Conservation (phyloP, 768 basidiomycete species). For the Suillus tomentosus region DNA sequence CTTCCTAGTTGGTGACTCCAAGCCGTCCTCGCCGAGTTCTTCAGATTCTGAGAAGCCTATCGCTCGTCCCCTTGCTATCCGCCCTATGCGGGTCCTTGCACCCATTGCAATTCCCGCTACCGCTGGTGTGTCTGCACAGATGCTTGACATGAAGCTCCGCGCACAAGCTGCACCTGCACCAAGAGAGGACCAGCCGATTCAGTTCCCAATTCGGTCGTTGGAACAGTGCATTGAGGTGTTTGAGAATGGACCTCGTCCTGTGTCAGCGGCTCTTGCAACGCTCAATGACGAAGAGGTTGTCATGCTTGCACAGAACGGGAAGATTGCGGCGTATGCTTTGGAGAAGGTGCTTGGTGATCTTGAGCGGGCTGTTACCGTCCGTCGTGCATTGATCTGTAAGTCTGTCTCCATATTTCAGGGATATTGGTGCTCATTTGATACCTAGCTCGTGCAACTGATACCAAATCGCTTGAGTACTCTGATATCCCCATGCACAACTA, state of each 20-base stretch:
- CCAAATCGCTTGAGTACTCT: constrained; percentile 81
- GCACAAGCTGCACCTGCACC: constrained; percentile 23
- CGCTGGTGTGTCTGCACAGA: constrained; percentile 29
- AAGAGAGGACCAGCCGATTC: constrained; percentile 18
- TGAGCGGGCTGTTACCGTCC: constrained; percentile 83
- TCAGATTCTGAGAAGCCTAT: constrained; percentile 24
- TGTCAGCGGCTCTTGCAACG: constrained; percentile 54
- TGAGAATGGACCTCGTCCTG: constrained; percentile 68
- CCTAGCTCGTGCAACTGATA: constrained; percentile 80
- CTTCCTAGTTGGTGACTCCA: constrained; percentile 28
- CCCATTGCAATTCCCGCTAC: constrained; percentile 26
- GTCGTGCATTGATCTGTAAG: constrained; percentile 90
- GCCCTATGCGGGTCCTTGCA: constrained; percentile 14
- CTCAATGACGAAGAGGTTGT: constrained; percentile 94
- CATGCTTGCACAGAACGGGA: constrained; percentile 83
- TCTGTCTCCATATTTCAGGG: constrained; percentile 21
- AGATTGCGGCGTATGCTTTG: constrained; percentile 92
- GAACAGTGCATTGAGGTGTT: constrained; percentile 82
- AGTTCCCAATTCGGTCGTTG: constrained; percentile 49
- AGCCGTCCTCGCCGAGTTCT: constrained; percentile 3
- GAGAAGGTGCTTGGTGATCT: constrained; percentile 93
- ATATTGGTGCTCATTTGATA: constrained; percentile 11
- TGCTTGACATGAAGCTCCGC: constrained; percentile 37
- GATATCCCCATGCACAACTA: constrained; percentile 83
- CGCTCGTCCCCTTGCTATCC: constrained; percentile 7